phyloP scores from a whole-genome alignment of 495 filamentous ascomycete species.

The Podospora comata region DNA sequence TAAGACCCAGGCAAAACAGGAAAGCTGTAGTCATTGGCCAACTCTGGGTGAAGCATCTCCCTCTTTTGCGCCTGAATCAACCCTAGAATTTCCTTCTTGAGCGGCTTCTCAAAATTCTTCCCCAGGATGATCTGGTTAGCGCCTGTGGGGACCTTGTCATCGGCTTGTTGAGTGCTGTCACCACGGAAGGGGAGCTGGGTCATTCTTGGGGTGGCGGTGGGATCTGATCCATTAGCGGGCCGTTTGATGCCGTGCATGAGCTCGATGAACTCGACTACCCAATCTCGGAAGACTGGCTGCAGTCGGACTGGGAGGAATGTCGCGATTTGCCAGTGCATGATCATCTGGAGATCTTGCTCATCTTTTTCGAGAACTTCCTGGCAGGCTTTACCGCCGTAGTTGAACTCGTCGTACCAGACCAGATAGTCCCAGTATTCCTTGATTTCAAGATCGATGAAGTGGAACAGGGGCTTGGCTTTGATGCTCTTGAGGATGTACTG shows the following conservation, averaged over 20 bases:
- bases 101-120: slow-evolving; percentile 75
- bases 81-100: slow-evolving; percentile 79
- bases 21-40: slow-evolving; percentile 84
- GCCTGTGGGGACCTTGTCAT: slow-evolving; percentile 38
- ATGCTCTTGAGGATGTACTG: slow-evolving; percentile 97
- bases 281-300: slow-evolving; percentile 84
- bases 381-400: slow-evolving; percentile 94
- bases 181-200: slow-evolving; percentile 67
- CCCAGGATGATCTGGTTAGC: slow-evolving; percentile 63
- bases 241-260: slow-evolving; percentile 85
- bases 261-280: slow-evolving; percentile 91
- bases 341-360: slow-evolving; percentile 79
- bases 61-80: slow-evolving; percentile 80
- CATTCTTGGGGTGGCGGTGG: slow-evolving; percentile 61
- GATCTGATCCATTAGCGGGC: slow-evolving; percentile 49
- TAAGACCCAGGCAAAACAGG: slow-evolving; percentile 79
- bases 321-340: slow-evolving; percentile 97
- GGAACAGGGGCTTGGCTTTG: slow-evolving; percentile 88
- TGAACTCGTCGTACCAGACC: slow-evolving; percentile 99
- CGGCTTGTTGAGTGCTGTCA: slow-evolving; percentile 55
- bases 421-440: slow-evolving; percentile 99
- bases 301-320: slow-evolving; percentile 80
- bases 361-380: slow-evolving; percentile 77
- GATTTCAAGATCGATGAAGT: slow-evolving; percentile 96
- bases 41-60: slow-evolving; percentile 84